phyloP scores from a whole-genome alignment of 1,284 basidiomycete species.

The Vanrija pseudolonga region DNA sequence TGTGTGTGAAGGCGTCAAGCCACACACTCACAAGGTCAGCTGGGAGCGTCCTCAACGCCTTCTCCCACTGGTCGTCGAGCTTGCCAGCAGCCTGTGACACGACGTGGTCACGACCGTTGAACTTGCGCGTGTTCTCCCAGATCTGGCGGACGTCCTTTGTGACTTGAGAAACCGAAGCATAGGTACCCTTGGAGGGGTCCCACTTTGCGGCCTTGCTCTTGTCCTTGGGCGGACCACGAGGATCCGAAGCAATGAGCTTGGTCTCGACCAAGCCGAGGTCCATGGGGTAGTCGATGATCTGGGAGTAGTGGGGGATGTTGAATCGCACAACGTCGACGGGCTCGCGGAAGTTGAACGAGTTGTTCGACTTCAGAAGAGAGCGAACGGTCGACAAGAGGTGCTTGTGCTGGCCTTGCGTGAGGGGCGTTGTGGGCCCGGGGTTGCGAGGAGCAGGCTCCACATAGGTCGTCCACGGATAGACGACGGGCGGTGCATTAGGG shows the following conservation, averaged over 20 bases:
- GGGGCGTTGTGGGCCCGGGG: slow-evolving; percentile 41
- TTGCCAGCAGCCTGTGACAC: slow-evolving; percentile 74
- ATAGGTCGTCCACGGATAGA: slow-evolving; percentile 30
- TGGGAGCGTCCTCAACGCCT: slow-evolving; percentile 71
- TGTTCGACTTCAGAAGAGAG: slow-evolving; percentile 73
- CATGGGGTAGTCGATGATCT: slow-evolving; percentile 87
- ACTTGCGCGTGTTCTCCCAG: slow-evolving; percentile 81
- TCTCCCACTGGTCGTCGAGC: slow-evolving; percentile 82
- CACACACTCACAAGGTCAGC: slow-evolving; percentile 60
- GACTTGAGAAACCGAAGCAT: slow-evolving; percentile 71
- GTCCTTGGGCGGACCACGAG: slow-evolving; percentile 50
- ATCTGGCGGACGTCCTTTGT: slow-evolving; percentile 76
- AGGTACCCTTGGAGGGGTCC: slow-evolving; percentile 62
- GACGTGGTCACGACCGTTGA: slow-evolving; percentile 87
- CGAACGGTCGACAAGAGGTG: slow-evolving; percentile 77
- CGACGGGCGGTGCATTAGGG: slow-evolving; percentile 3
- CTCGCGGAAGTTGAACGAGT: slow-evolving; percentile 72
- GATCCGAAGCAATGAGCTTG: slow-evolving; percentile 74
- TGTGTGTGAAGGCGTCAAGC: not conserved
- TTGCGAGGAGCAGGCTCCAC: slow-evolving; percentile 33
- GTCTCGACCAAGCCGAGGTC: slow-evolving; percentile 91
- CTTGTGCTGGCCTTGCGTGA: slow-evolving; percentile 64
- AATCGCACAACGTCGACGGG: slow-evolving; percentile 90
- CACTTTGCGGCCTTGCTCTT: slow-evolving; percentile 57
- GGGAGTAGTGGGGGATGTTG: slow-evolving; percentile 85